Base-by-base conservation (phyloP, 768 basidiomycete genomes). In the Cyclocybe cylindracea region DNA sequence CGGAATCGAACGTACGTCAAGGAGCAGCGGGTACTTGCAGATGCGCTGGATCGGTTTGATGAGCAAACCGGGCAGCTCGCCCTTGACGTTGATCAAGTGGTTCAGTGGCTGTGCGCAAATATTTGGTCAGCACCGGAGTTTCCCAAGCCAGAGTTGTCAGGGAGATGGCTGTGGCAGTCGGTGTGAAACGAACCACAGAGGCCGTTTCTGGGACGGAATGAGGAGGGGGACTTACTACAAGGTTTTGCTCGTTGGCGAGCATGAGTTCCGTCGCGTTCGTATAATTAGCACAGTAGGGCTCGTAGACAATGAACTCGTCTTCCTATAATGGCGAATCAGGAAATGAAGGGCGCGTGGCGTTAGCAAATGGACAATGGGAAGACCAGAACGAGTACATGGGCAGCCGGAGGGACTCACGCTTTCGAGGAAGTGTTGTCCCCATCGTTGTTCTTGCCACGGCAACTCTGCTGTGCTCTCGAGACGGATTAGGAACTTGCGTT, bases 11-110 rank as follows among this genome's bases (percentile, higher is more conserved):
- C 87, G 65, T 64, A 94, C 94, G 67, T 91, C 90, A 61, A 99
- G 84, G 18, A 98, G 82, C 10, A 99, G 78, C 19, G 95, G 95
- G 69, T 98, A 98, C 78, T 98, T 98, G 82, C 96, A 97, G 60
- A 98, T 89, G 55, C 97, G 86, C 69, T 99, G 97, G 44, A 99
- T 89, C 6, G 97, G 97, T 75, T 98, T 98, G 79, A 98, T 98
- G 54, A 98, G 84, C 73, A 98, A 96, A 7, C 93, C 94, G 53
- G 92, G 91, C 32, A 99, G 78, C 64, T 99, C 97, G 65, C 89
- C 87, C 67, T 90, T 90, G 62, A 87, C 87, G 61, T 93, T 91
- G 72, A 95, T 90, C 76, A 92, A 76, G 70, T 86, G 80, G 72
- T 89, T 89, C 64, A 90, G 77, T 54, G 83, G 80, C 91, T 93